Evolutionary conservation across 2,329 filamentous ascomycete genomes (phyloP).

Genomic region (Fusarium succisae): DNA sequence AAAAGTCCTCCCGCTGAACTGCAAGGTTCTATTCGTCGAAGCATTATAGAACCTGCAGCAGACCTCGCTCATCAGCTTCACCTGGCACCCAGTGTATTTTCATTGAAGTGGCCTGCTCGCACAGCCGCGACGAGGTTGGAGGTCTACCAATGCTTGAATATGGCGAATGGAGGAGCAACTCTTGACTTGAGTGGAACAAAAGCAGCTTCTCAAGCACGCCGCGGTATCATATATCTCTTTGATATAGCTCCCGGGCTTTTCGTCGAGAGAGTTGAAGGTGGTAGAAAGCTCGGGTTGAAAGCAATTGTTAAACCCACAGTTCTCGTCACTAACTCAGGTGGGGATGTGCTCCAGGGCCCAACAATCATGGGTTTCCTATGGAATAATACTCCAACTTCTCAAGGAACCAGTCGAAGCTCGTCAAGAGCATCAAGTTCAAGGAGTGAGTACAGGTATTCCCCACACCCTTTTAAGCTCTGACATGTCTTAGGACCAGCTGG

Average conservation of each 20-base stretch:
- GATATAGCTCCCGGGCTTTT: slow-evolving; percentile 51
- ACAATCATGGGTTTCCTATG: slow-evolving; percentile 50
- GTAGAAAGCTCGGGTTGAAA: slow-evolving; percentile 46
- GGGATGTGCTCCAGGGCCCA: slow-evolving; percentile 41
- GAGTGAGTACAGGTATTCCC: slow-evolving; percentile 41
- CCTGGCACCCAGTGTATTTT: slow-evolving; percentile 47
- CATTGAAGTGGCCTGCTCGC: slow-evolving; percentile 51
- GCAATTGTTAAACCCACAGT: slow-evolving; percentile 49
- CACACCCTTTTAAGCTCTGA: slow-evolving; percentile 42
- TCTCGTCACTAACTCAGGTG: slow-evolving; percentile 44
- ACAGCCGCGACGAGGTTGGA: slow-evolving; percentile 49
- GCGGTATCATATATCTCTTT: slow-evolving; percentile 48
- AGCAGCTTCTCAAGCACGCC: slow-evolving; percentile 42
- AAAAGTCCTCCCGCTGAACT: slow-evolving; percentile 42
- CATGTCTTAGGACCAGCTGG: slow-evolving; percentile 38
- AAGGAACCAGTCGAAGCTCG: slow-evolving; percentile 28
- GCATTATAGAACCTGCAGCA: slow-evolving; percentile 48
- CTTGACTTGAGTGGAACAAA: slow-evolving; percentile 45
- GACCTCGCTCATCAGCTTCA: slow-evolving; percentile 51
- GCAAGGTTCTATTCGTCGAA: slow-evolving; percentile 46
- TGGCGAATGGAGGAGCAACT: slow-evolving; percentile 45
- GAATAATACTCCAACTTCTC: slow-evolving; percentile 39
- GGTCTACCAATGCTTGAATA: slow-evolving; percentile 50
- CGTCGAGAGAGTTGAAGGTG: slow-evolving; percentile 48
- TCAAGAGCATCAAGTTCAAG: slow-evolving; percentile 34